These are phyloP conservation scores for Digitaria exilis DNA, from an alignment of 202 grass and related monocot genomes.

Conservation along the genomic window DNA sequence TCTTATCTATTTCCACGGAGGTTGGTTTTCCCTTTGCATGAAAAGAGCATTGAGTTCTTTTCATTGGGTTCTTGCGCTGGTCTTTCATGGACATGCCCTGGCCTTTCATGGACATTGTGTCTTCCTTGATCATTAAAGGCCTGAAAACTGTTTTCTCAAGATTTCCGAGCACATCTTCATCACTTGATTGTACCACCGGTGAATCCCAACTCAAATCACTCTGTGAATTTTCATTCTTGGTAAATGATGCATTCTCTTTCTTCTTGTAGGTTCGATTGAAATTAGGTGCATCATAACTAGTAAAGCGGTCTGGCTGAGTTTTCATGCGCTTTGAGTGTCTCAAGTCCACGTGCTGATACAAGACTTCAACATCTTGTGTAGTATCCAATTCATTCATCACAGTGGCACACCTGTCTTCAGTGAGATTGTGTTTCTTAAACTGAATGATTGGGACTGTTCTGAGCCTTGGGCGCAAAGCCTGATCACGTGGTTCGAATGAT, in stretches of 20 bases:
- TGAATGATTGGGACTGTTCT: conserved; percentile 46
- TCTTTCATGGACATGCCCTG: not conserved
- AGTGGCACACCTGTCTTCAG: conserved; percentile 4
- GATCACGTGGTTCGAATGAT: conserved; percentile 42
- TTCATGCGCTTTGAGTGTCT: conserved; percentile 86
- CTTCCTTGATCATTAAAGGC: conserved; percentile 22
- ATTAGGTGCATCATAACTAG: conserved; percentile 56
- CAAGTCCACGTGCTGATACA: conserved; percentile 62
- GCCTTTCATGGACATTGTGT: not conserved
- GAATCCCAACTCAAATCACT: conserved; percentile 24
- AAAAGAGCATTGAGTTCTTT: conserved; percentile 27
- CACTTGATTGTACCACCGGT: conserved; percentile 22
- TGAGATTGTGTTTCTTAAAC: conserved; percentile 24
- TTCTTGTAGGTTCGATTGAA: conserved; percentile 48
- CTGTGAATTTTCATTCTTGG: conserved; percentile 4
- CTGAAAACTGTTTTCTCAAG: conserved; percentile 9
- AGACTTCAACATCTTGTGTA: conserved; percentile 49
- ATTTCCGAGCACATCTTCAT: conserved; percentile 34
- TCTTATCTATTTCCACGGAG: conserved; percentile 26
- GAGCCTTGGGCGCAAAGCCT: conserved; percentile 46
- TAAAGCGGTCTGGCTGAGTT: conserved; percentile 58
- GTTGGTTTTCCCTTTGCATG: conserved; percentile 30
- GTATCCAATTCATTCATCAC: conserved; percentile 37
- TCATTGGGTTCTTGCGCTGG: conserved; percentile 10
- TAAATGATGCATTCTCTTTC: conserved; percentile 25